phyloP scores from a whole-genome alignment of 2,329 filamentous ascomycete species.

The Myrmaecium sp. region DNA sequence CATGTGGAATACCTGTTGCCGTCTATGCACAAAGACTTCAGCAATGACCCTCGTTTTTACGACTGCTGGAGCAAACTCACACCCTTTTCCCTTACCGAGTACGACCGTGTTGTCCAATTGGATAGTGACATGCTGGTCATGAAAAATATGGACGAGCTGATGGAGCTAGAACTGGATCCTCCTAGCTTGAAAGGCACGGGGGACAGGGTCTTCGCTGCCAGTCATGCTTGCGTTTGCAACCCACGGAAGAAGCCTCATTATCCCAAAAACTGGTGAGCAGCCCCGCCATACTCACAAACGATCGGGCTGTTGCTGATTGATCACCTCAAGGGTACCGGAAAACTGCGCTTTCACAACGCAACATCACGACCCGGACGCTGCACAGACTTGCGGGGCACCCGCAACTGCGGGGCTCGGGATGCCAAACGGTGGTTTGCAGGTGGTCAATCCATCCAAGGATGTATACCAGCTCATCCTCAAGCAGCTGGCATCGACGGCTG shows the following conservation, averaged over 20 bases:
- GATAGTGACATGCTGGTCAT: slow-evolving; percentile 78
- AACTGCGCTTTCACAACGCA: slow-evolving; percentile 47
- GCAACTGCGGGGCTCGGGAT: slow-evolving; percentile 36
- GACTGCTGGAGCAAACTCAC: slow-evolving; percentile 83
- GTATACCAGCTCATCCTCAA: slow-evolving; percentile 35
- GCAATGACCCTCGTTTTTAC: slow-evolving; percentile 67
- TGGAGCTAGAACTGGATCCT: slow-evolving; percentile 59
- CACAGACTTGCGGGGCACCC: slow-evolving; percentile 34
- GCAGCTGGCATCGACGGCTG: slow-evolving; percentile 27
- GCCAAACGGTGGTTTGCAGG: slow-evolving; percentile 43
- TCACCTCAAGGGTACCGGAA: slow-evolving; percentile 32
- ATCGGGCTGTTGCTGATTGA: background rate
- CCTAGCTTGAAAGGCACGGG: slow-evolving; percentile 35
- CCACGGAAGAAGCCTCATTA: slow-evolving; percentile 65
- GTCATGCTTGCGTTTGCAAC: slow-evolving; percentile 77
- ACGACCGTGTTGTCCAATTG: slow-evolving; percentile 63
- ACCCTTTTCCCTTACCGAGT: slow-evolving; percentile 60
- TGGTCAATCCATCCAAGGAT: slow-evolving; percentile 39
- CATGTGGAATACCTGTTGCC: slow-evolving; percentile 59
- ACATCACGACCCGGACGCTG: slow-evolving; percentile 31
- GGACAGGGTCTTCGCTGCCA: slow-evolving; percentile 58
- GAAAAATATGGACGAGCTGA: slow-evolving; percentile 81
- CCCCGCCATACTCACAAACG: background rate
- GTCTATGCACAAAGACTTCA: slow-evolving; percentile 46
- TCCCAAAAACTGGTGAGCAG: slow-evolving; percentile 47